Percentiles rank a stretch among this genome's conserved stretches.
Evolutionary conservation across 352 stramenopile genomes (phyloP).

Genomic region (Phytopythium oedochilum): DNA sequence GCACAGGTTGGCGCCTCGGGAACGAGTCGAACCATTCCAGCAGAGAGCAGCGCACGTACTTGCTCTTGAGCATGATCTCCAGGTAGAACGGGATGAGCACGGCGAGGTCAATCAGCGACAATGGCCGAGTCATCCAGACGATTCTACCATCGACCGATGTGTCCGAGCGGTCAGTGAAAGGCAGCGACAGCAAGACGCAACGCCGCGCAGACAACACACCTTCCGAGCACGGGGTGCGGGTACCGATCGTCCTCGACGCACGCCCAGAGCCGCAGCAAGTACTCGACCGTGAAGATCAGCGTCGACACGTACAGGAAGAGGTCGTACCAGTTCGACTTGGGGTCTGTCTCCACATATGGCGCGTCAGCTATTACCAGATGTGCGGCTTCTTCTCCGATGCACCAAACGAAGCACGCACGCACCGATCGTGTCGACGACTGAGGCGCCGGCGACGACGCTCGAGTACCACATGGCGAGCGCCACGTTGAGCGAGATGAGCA

Average conservation of each 20-base stretch:
- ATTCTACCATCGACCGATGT: constrained; percentile 25
- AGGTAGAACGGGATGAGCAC: constrained; percentile 79
- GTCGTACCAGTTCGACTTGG: constrained; percentile 57
- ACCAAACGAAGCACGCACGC: constrained; percentile 2
- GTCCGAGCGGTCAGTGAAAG: not conserved
- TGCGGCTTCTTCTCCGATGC: not conserved
- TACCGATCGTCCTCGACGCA: constrained; percentile 77
- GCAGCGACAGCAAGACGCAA: not conserved
- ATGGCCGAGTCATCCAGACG: constrained; percentile 73
- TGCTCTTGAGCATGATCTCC: constrained; percentile 62
- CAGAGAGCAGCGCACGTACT: constrained; percentile 25
- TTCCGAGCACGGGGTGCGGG: constrained; percentile 36
- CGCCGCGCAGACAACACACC: constrained; percentile 17
- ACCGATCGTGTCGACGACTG: constrained; percentile 3
- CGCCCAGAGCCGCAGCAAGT: constrained; percentile 71
- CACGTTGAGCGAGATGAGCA: constrained; percentile 78
- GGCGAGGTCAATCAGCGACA: constrained; percentile 77
- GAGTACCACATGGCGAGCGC: constrained; percentile 69
- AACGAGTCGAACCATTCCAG: not conserved
- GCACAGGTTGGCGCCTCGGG: not conserved
- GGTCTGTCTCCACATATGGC: not conserved
- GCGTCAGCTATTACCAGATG: not conserved
- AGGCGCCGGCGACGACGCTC: constrained; percentile 13
- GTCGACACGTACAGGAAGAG: constrained; percentile 77
- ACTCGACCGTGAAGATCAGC: constrained; percentile 70